Evolutionary conservation across 2,329 filamentous ascomycete genomes (phyloP).

Genomic region (Fusarium euwallaceae): DNA sequence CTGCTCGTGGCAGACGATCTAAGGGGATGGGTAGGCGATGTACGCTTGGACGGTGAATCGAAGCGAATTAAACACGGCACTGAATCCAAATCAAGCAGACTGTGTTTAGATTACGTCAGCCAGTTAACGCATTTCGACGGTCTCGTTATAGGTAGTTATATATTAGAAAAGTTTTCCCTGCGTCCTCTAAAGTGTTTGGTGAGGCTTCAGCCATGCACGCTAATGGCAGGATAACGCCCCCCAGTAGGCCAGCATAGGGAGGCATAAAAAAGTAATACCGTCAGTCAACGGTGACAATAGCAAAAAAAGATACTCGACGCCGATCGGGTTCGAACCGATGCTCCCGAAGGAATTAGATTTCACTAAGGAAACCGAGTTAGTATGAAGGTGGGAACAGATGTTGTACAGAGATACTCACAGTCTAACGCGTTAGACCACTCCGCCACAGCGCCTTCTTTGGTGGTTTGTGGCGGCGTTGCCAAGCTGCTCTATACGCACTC

Average conservation of each 20-base stretch:
- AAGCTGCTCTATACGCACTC: not conserved
- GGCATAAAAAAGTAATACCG: not conserved
- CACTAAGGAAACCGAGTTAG: not conserved
- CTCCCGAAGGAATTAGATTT: conserved; percentile 3
- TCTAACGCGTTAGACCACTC: conserved; percentile 4
- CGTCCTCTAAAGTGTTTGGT: no score
- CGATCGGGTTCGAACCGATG: conserved; percentile 2
- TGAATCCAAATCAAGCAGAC: no score
- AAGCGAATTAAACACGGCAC: not conserved
- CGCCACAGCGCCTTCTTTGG: not conserved
- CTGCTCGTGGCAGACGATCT: not conserved
- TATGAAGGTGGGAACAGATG: not conserved
- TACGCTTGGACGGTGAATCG: not conserved
- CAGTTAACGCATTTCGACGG: no score
- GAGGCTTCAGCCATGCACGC: no score
- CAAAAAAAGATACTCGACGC: not conserved
- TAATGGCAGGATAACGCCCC: no score
- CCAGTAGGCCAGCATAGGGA: not conserved
- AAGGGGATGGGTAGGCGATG: not conserved
- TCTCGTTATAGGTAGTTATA: no score
- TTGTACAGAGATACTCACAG: not conserved
- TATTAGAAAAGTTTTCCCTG: no score
- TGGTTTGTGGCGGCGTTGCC: not conserved
- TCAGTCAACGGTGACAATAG: not conserved
- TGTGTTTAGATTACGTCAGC: no score